These are phyloP conservation scores for Trichoderma simmonsii DNA, from an alignment of 2,329 filamentous ascomycete genomes.

Conservation along the genomic window DNA sequence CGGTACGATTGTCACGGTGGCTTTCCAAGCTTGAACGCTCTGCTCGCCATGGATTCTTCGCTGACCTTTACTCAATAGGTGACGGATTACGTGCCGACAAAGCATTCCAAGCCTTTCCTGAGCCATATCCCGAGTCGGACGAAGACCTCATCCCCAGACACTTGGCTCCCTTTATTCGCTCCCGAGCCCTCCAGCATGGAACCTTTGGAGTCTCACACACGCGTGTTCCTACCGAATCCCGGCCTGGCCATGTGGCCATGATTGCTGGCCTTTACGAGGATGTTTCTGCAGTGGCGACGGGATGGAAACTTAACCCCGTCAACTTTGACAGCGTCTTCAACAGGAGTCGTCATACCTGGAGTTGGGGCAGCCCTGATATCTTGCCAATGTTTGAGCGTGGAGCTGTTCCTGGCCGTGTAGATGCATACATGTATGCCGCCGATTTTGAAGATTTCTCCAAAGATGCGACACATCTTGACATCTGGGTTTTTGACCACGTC, in stretches of 20 bases:
- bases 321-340: constrained; percentile 99
- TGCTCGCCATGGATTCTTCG: not conserved
- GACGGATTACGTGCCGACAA: constrained; percentile 97
- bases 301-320: constrained; percentile 97
- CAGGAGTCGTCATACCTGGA: constrained; percentile 93
- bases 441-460: constrained; percentile 89
- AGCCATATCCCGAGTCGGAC: constrained; percentile 70
- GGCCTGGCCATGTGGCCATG: constrained; percentile 92
- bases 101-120: constrained; percentile 88
- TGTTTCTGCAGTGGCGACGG: constrained; percentile 93
- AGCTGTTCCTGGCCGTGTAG: constrained; percentile 81
- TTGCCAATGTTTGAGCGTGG: constrained; percentile 95
- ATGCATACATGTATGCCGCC: constrained; percentile 78
- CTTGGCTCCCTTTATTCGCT: constrained; percentile 87
- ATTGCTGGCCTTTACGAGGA: constrained; percentile 98
- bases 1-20: constrained; percentile 50
- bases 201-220: constrained; percentile 98
- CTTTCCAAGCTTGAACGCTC: not conserved
- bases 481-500: constrained; percentile 94
- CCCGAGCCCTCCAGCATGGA: constrained; percentile 79
- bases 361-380: constrained; percentile 98
- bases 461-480: constrained; percentile 76
- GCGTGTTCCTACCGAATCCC: constrained; percentile 91
- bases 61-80: constrained; percentile 44
- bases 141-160: constrained; percentile 70